Percentiles rank a stretch among this genome's conserved stretches.
Evolutionary conservation across 306 rosid genomes (phyloP).

Genomic region (Fragaria vesca): DNA sequence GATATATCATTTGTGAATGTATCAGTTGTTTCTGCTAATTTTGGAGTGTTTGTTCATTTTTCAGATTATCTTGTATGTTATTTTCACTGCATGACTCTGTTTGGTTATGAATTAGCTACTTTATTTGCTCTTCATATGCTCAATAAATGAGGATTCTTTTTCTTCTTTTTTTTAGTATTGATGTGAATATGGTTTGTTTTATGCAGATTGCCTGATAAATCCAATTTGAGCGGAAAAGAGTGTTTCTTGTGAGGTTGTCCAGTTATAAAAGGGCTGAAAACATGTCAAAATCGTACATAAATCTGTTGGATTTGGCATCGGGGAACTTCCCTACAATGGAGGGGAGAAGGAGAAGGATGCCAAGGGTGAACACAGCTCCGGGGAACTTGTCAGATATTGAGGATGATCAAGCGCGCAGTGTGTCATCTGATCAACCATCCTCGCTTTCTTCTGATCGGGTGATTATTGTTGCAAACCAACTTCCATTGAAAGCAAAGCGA

Average conservation of each 20-base stretch:
- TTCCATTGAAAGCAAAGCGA: constrained; percentile 66
- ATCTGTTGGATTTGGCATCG: constrained; percentile 80
- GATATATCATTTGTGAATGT: constrained; percentile 3
- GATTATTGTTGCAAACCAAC: constrained; percentile 78
- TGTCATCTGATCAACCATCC: constrained; percentile 64
- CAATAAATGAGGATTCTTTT: background rate
- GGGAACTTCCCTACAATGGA: constrained; percentile 72
- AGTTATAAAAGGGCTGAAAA: constrained; percentile 33
- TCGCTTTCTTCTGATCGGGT: constrained; percentile 53
- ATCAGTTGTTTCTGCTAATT: constrained; percentile 22
- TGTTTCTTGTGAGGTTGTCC: constrained; percentile 28
- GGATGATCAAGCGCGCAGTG: constrained; percentile 63
- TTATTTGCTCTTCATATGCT: background rate
- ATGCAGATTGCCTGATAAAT: constrained; percentile 19
- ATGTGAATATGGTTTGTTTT: constrained; percentile 12
- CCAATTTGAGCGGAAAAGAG: constrained; percentile 22
- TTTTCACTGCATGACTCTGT: constrained; percentile 16
- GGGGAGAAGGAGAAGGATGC: constrained; percentile 50
- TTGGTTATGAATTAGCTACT: background rate
- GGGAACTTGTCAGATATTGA: constrained; percentile 58
- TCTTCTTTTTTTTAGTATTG: background rate
- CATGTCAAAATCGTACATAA: constrained; percentile 77
- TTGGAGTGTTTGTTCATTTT: constrained; percentile 9
- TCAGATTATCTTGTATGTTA: constrained; percentile 3
- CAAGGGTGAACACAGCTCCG: constrained; percentile 67